Conservation (phyloP, 345 rosid genomes). For the Chamaenerion angustifolium region DNA sequence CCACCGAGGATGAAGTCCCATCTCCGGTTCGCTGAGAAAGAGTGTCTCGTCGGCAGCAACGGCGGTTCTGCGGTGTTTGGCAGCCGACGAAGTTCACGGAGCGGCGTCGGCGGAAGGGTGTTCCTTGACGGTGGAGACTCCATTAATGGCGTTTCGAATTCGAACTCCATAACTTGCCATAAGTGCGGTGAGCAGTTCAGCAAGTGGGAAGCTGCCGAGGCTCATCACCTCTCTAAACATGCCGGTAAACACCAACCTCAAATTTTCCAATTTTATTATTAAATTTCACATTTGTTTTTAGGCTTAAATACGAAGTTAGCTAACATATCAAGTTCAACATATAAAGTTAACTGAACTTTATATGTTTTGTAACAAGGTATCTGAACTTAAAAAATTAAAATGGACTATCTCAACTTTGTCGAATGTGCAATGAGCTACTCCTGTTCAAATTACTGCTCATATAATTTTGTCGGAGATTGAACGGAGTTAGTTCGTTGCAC, state of each 20-base stretch:
- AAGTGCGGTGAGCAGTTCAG: slow-evolving; percentile 91
- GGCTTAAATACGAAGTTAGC: too few species aligned
- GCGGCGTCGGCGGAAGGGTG: slow-evolving; percentile 27
- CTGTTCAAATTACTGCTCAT: too few species aligned
- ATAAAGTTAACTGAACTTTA: too few species aligned
- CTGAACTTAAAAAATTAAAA: too few species aligned
- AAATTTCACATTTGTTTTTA: too few species aligned
- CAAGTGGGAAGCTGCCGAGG: slow-evolving; percentile 93
- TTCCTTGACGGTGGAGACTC: slow-evolving; percentile 39
- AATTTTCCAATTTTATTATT: background rate
- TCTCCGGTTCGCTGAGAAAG: slow-evolving; percentile 32
- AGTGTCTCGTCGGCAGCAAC: slow-evolving; percentile 17
- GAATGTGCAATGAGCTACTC: too few species aligned
- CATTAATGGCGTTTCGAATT: slow-evolving; percentile 16
- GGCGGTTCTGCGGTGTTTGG: slow-evolving; percentile 17
- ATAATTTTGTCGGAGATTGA: too few species aligned
- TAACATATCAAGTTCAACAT: too few species aligned
- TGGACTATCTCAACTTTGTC: too few species aligned
- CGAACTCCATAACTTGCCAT: slow-evolving; percentile 64
- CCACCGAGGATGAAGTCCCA: slow-evolving; percentile 47
- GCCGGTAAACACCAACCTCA: slow-evolving; percentile 40
- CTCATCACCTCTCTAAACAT: slow-evolving; percentile 93
- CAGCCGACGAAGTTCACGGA: slow-evolving; percentile 10
- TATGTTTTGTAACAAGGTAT: too few species aligned
- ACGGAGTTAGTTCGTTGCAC: too few species aligned